Conservation (phyloP, 2,329 filamentous ascomycete genomes). For the Monilinia fructicola region DNA sequence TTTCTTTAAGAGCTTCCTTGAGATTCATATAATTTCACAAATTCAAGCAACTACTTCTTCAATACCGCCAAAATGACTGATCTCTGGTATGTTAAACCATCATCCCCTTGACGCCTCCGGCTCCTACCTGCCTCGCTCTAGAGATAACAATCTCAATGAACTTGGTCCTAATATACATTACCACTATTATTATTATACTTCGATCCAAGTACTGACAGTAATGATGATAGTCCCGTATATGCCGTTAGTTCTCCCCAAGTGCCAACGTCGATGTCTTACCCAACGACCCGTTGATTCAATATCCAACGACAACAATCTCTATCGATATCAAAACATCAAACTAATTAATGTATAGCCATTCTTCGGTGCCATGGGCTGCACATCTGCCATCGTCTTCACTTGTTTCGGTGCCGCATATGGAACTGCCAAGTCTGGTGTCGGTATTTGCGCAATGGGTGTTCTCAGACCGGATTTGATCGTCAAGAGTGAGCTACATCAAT, state of each 20-base stretch:
- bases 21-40: constrained; percentile 30
- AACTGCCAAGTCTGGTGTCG: constrained; percentile 98
- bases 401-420: constrained; percentile 96
- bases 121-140: constrained; percentile 12
- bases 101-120: constrained; percentile 25
- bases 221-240: constrained; percentile 79
- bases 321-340: constrained; percentile 32
- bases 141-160: constrained; percentile 29
- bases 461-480: constrained; percentile 97
- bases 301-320: constrained; percentile 18
- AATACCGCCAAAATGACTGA: constrained; percentile 61
- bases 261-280: constrained; percentile 8
- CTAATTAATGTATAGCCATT: constrained; percentile 61
- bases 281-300: constrained; percentile 5
- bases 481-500: constrained; percentile 72
- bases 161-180: constrained; percentile 19
- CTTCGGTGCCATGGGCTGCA: constrained; percentile 97
- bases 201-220: constrained; percentile 46
- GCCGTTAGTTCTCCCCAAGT: constrained; percentile 71
- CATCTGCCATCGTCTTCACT: constrained; percentile 91
- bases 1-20: constrained; percentile 31
- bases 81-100: constrained; percentile 71
- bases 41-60: constrained; percentile 29
- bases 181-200: constrained; percentile 4
- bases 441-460: constrained; percentile 98